Percentiles rank a stretch among this genome's conserved stretches.
These are phyloP conservation scores for Candida jianshihensis DNA, from an alignment of 805 yeast genomes.

Conservation along the genomic window DNA sequence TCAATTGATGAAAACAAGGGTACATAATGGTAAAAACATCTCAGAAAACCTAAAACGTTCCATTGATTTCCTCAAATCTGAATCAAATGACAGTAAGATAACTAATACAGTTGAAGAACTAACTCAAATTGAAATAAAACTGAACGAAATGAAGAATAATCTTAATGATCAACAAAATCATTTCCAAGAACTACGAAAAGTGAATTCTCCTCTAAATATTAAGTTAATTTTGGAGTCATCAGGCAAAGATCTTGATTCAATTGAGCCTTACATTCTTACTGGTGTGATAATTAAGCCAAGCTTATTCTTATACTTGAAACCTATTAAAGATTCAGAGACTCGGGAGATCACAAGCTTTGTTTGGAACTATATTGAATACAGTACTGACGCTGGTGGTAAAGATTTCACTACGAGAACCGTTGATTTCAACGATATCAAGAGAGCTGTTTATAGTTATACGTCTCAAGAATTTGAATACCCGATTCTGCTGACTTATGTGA, in stretches of 20 bases:
- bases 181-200: constrained; percentile 11
- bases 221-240: constrained; percentile 18
- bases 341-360: neutral
- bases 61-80: constrained; percentile 17
- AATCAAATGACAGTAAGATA: neutral
- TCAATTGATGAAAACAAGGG: constrained; percentile 20
- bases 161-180: constrained; percentile 4
- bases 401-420: constrained; percentile 17
- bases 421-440: constrained; percentile 22
- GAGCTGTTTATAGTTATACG: constrained; percentile 15
- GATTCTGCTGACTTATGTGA: constrained; percentile 29
- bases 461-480: constrained; percentile 21
- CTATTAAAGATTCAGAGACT: constrained; percentile 5
- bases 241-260: constrained; percentile 5
- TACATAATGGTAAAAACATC: constrained; percentile 27
- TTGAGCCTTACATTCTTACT: constrained; percentile 32
- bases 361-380: constrained; percentile 28
- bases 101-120: constrained; percentile 18
- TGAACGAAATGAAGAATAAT: constrained; percentile 4
- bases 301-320: constrained; percentile 26
- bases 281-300: constrained; percentile 29
- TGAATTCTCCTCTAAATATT: constrained; percentile 21
- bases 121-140: constrained; percentile 9
- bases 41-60: constrained; percentile 20
- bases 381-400: constrained; percentile 20